Conservation (phyloP, 2,329 filamentous ascomycete genomes). For the Cladobotryum protrusum region DNA sequence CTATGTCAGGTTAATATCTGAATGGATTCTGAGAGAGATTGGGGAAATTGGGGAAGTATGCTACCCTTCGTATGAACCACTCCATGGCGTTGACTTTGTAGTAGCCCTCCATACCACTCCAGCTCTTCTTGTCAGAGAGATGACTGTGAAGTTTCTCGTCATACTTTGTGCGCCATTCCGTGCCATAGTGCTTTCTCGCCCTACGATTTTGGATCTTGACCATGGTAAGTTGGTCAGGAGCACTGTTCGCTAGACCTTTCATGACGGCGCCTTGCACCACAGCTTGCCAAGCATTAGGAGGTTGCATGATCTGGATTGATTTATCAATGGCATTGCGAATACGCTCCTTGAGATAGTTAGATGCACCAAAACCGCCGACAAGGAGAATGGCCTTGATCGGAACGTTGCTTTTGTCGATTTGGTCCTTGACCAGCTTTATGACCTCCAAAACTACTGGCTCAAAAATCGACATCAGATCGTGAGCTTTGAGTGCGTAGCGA, state of each 20-base stretch:
- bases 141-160: constrained; percentile 25
- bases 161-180: constrained; percentile 26
- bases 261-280: constrained; percentile 44
- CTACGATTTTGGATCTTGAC: constrained; percentile 35
- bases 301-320: constrained; percentile 37
- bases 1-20: constrained; percentile 12
- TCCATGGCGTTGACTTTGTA: constrained; percentile 35
- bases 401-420: constrained; percentile 32
- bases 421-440: constrained; percentile 36
- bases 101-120: constrained; percentile 32
- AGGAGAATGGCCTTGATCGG: constrained; percentile 37
- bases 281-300: constrained; percentile 41
- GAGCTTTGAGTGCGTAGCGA: constrained; percentile 30
- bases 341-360: constrained; percentile 37
- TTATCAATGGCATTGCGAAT: constrained; percentile 29
- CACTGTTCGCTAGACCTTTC: constrained; percentile 37
- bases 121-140: constrained; percentile 27
- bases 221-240: constrained; percentile 27
- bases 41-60: too few species aligned
- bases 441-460: constrained; percentile 39
- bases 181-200: constrained; percentile 40
- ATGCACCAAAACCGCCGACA: constrained; percentile 42
- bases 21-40: not conserved
- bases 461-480: constrained; percentile 36
- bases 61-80: constrained; percentile 37